Evolutionary conservation across 2,329 filamentous ascomycete genomes (phyloP).

Genomic region (Paramyrothecium sp.): DNA sequence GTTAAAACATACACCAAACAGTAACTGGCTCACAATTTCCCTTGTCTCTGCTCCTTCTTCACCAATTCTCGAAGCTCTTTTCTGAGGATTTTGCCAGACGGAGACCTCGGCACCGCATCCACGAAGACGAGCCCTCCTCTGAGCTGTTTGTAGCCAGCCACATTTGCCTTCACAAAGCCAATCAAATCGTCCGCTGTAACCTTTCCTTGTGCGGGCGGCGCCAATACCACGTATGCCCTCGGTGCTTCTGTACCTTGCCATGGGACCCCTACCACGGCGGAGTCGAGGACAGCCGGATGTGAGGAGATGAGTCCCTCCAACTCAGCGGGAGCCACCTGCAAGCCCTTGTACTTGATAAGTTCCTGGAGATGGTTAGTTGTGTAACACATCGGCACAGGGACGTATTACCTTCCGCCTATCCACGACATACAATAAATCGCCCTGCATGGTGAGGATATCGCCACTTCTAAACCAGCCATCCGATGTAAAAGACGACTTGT

Average conservation of each 20-base stretch:
- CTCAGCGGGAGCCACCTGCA: slow-evolving; percentile 67
- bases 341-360: slow-evolving; percentile 55
- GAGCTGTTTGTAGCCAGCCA: slow-evolving; percentile 61
- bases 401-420: slow-evolving; percentile 67
- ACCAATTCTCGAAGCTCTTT: slow-evolving; percentile 33
- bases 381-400: too few relatives aligned
- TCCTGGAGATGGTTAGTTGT: slow-evolving; percentile 40
- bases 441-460: slow-evolving; percentile 72
- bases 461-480: slow-evolving; percentile 74
- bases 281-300: slow-evolving; percentile 48
- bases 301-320: slow-evolving; percentile 48
- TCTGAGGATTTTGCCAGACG: slow-evolving; percentile 46
- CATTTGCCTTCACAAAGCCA: slow-evolving; percentile 20
- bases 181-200: slow-evolving; percentile 21
- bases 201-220: slow-evolving; percentile 15
- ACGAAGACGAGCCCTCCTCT: slow-evolving; percentile 68
- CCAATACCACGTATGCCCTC: slow-evolving; percentile 35
- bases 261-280: slow-evolving; percentile 60
- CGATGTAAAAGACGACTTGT: slow-evolving; percentile 52
- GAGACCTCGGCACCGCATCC: slow-evolving; percentile 66
- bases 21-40: neutral
- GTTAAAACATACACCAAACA: too few relatives aligned
- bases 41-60: slow-evolving; percentile 14
- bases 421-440: slow-evolving; percentile 72
- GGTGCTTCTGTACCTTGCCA: slow-evolving; percentile 45